Evolutionary conservation across 2,329 filamentous ascomycete species (phyloP), one percentile per base, ranked within the genome.

Genomic region (Fusarium sororula): DNA sequence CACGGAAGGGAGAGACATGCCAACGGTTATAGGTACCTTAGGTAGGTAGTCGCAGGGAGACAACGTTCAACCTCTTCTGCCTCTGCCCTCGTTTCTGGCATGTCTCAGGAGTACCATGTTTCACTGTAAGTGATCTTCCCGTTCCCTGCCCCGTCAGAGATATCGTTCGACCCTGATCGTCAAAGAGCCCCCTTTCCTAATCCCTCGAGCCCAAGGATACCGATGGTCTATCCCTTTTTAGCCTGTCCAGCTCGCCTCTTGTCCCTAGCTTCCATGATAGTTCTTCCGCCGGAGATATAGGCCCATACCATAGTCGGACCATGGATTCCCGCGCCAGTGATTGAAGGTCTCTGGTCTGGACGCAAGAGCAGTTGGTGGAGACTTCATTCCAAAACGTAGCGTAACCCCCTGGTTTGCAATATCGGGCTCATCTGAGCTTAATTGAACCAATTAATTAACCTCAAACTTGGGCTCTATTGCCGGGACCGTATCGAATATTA

Each of bases 1-100:
- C 68, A 69, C 51, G 55, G 68, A 66, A 74, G 71, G 72, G 68
- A 67, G 58, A 72, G 63, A 72, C 71, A 74, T 74, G 63, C 68
- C 72, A 75, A 72, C 59, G 55, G 59, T 50, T 55, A 37, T 35
- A 35, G 32, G 24, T 26, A 26, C 24, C 24, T 26, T 26, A 26
- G 32, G n/a, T 35, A 15, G 32, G 32, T 35, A 61, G 53, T 66
- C 32, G 18, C 26, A 59, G 51, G 47, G 45, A 70, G 64, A 54
- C 38, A 38, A 68, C 48, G 26, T 47, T 56, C 28, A 61, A 68
- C 56, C 28, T 66, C 44, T 51, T 45, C 35, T 51, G 42, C 56
- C 42, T 45, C 42, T 39, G 24, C 42, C 42, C 47, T 58, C 28
- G 24, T 58, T 55, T 60, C 62, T 20, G 18, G 44, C 53, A 30